Base-by-base conservation (phyloP, 1,284 basidiomycete species). In the Takashimella koratensis region DNA sequence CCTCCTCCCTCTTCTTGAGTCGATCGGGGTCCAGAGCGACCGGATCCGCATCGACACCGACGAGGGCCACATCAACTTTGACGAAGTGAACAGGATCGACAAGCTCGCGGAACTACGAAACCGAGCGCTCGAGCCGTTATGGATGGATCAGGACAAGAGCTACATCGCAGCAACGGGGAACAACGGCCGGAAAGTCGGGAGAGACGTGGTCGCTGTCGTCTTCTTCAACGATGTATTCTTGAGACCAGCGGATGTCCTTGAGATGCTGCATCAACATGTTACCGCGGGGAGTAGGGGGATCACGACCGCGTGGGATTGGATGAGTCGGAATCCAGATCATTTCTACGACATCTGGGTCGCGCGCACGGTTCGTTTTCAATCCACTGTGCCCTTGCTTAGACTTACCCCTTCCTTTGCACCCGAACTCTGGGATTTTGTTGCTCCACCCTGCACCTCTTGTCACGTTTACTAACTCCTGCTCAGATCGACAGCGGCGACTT, bases 271-370 rank as follows among this genome's bases (percentile, higher is more conserved):
- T 53, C 69, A 72, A 59, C 75, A 76, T 56, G 49, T 64, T 6
- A 49, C 46, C 19, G 58, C 60, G 5, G 63, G 64, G 21, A 55
- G 55, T 13, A 65, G 69, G 11, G 68, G 66, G 13, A 70, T 76
- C 12, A 76, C 70, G 8, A 67, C 73, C 0, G 75, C 66, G 4
- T 70, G 73, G 71, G 75, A 76, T 54, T 76, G 72, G 73, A 70
- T 64, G 59, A 61, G 65, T 53, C 62, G 68, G 40, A 55, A 68
- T 25, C 74, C 74, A 13, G 69, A 65, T 21, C 69, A 74, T 48
- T 76, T 69, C 51, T 75, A 76, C 54, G 75, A 76, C 58, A 62
- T 76, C 25, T 76, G 75, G 75, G 75, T 75, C 0, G 73, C 65
- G 10, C 47, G 71, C 19, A 75, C 74, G 1, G 73, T 75, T 45